Evolutionary conservation across 2,329 filamentous ascomycete genomes (phyloP).

Genomic region (Lasiodiplodia sp.): DNA sequence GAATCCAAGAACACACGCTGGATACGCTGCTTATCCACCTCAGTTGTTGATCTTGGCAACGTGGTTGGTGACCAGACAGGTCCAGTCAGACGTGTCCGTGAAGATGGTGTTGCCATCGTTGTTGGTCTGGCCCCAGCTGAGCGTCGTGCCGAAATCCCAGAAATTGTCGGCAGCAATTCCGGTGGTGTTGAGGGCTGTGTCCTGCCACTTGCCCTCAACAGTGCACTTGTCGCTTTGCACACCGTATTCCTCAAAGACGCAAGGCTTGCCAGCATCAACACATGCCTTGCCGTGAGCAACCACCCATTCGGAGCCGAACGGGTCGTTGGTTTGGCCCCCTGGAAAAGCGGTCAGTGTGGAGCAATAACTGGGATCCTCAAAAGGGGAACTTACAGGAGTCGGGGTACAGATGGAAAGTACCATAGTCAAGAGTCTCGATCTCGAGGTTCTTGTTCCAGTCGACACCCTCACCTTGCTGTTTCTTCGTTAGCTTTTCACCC

Average conservation of each 20-base stretch:
- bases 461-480: slow-evolving; percentile 54
- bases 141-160: slow-evolving; percentile 43
- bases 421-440: slow-evolving; percentile 64
- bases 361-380: background rate
- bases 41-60: slow-evolving; percentile 37
- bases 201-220: slow-evolving; percentile 43
- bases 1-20: background rate
- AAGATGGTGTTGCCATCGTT: slow-evolving; percentile 45
- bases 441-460: slow-evolving; percentile 61
- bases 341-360: slow-evolving; percentile 29
- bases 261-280: slow-evolving; percentile 47
- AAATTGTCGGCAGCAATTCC: slow-evolving; percentile 45
- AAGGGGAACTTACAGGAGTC: slow-evolving; percentile 48
- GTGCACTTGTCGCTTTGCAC: slow-evolving; percentile 38
- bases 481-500: background rate
- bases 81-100: slow-evolving; percentile 40
- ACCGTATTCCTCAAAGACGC: slow-evolving; percentile 51
- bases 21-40: background rate
- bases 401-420: slow-evolving; percentile 62
- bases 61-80: slow-evolving; percentile 41
- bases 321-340: slow-evolving; percentile 39
- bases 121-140: slow-evolving; percentile 37
- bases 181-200: slow-evolving; percentile 36
- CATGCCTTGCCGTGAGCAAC: slow-evolving; percentile 53
- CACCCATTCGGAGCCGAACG: slow-evolving; percentile 57